These are phyloP conservation scores for Berberis thunbergii DNA, from an alignment of 164 flowering plant genomes.

Conservation along the genomic window DNA sequence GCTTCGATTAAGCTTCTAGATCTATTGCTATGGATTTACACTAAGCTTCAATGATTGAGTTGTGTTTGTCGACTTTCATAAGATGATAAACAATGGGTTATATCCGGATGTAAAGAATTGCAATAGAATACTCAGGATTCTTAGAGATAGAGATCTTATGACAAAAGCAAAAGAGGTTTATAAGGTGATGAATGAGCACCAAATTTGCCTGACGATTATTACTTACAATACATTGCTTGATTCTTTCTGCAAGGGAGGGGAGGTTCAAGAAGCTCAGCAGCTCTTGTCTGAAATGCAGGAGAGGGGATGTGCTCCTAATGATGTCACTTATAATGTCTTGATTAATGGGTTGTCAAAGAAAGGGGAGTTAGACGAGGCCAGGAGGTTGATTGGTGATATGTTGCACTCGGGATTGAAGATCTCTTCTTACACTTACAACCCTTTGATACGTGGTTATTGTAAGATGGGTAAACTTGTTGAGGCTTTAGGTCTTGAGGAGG, in stretches of 20 bases:
- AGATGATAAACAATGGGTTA: slow-evolving; percentile 43
- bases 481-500: no score
- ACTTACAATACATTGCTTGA: no score
- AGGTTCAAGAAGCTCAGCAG: slow-evolving; percentile 1
- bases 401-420: slow-evolving; percentile 4
- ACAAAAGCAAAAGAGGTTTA: no score
- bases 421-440: no score
- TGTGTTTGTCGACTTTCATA: slow-evolving; percentile 35
- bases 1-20: slow-evolving; percentile 34
- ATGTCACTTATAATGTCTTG: slow-evolving; percentile 20
- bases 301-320: slow-evolving; percentile 37
- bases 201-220: no score
- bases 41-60: slow-evolving; percentile 36
- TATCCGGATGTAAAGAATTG: slow-evolving; percentile 58
- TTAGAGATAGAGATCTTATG: slow-evolving; percentile 32
- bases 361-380: slow-evolving; percentile 42
- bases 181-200: no score
- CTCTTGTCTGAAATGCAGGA: slow-evolving; percentile 45
- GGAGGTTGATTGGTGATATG: slow-evolving; percentile 41
- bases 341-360: slow-evolving; percentile 47
- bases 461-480: no score
- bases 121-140: slow-evolving; percentile 53
- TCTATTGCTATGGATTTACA: slow-evolving; percentile 36
- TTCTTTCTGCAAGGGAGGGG: no score
- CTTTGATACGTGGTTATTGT: no score